These are phyloP conservation scores for Anisodus acutangulus DNA, from an alignment of 257 asterid species.

Conservation along the genomic window DNA sequence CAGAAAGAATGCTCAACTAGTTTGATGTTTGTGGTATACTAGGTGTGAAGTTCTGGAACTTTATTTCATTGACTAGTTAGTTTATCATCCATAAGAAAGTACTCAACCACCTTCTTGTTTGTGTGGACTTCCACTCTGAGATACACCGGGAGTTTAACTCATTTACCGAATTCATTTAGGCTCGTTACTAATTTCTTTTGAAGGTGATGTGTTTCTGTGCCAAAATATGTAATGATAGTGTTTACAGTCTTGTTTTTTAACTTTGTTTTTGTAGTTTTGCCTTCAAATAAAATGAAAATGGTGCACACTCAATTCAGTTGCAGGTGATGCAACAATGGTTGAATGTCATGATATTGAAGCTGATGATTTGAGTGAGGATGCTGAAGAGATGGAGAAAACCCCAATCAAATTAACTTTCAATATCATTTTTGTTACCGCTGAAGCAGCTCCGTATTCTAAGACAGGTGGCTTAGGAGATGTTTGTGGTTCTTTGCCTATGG, in stretches of 20 bases:
- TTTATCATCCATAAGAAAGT: constrained; percentile 10
- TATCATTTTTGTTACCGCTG: constrained; percentile 77
- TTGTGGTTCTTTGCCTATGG: constrained; percentile 94
- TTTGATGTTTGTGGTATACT: neutral
- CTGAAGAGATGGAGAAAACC: constrained; percentile 39
- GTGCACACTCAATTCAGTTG: constrained; percentile 36
- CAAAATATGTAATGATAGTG: neutral
- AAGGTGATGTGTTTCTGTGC: constrained; percentile 4
- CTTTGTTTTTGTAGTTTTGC: constrained; percentile 20
- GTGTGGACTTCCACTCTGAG: neutral
- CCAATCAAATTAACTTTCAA: constrained; percentile 45
- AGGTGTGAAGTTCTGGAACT: neutral
- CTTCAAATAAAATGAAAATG: neutral
- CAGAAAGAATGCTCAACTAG: neutral
- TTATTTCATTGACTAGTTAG: constrained; percentile 4
- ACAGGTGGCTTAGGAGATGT: constrained; percentile 99
- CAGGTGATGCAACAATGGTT: constrained; percentile 44
- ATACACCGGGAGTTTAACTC: neutral
- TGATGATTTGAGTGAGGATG: constrained; percentile 41
- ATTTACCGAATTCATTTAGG: neutral
- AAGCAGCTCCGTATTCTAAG: constrained; percentile 96
- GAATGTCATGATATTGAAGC: constrained; percentile 45
- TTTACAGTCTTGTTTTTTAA: neutral
- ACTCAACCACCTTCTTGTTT: constrained; percentile 10
- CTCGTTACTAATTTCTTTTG: neutral